Evolutionary conservation across 306 rosid genomes (phyloP).

Genomic region (Chamaecrista fasciculata): DNA sequence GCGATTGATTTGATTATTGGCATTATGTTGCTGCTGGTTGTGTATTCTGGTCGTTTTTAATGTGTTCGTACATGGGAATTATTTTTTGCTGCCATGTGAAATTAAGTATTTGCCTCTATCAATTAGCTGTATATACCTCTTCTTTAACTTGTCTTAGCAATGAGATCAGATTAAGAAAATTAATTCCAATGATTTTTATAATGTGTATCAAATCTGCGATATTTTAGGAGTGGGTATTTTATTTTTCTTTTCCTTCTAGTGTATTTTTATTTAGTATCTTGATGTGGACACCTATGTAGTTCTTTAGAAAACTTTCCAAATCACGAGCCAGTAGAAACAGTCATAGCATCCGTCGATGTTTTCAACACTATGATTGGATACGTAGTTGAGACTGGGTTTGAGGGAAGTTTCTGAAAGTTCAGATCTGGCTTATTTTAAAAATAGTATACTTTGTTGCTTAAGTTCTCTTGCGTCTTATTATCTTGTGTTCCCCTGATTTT

Average conservation of each 20-base stretch:
- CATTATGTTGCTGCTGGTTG: slow-evolving; percentile 6
- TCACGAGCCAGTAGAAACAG: neutral
- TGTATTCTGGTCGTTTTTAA: neutral
- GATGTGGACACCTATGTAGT: neutral
- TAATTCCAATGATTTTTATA: neutral
- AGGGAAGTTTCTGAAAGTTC: neutral
- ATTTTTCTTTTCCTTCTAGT: neutral
- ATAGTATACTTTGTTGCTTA: neutral
- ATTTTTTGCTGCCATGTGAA: slow-evolving; percentile 12
- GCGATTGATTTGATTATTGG: neutral
- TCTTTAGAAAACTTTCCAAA: neutral
- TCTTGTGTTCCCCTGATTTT: neutral
- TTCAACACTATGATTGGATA: neutral
- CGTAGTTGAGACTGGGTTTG: neutral
- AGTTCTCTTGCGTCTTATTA: neutral
- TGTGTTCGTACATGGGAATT: slow-evolving; percentile 17
- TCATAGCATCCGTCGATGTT: neutral
- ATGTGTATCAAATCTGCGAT: neutral
- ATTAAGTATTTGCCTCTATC: neutral
- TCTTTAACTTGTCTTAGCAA: neutral
- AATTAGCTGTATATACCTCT: neutral
- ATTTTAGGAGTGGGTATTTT: neutral
- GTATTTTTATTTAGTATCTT: neutral
- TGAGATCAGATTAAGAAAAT: neutral
- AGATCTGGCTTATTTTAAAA: neutral